Evolutionary conservation across 2,329 filamentous ascomycete genomes (phyloP).

Genomic region (Exophiala spinifera): DNA sequence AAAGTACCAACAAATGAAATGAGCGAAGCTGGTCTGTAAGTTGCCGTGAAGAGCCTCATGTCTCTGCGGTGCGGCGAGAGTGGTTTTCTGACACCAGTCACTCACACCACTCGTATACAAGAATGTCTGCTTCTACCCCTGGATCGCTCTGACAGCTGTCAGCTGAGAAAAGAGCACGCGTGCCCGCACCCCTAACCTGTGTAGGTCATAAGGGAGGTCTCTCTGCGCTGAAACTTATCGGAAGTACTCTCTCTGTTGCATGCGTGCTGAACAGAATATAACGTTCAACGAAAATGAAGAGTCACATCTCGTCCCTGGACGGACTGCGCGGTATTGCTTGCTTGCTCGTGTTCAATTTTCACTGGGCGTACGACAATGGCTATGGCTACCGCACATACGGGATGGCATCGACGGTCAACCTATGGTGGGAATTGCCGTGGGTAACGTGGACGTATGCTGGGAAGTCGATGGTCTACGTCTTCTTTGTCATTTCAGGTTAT

Average conservation of each 20-base stretch:
- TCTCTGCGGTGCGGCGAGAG: too few relatives aligned
- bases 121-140: too few relatives aligned
- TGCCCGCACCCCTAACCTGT: background rate
- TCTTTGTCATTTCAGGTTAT: constrained; percentile 49
- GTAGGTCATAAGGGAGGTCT: background rate
- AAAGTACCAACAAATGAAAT: too few relatives aligned
- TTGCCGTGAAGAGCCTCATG: too few relatives aligned
- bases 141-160: too few relatives aligned
- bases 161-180: too few relatives aligned
- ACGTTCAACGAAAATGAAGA: background rate
- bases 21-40: too few relatives aligned
- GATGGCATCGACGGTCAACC: background rate
- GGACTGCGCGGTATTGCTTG: constrained; percentile 5
- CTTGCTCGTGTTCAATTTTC: constrained; percentile 3
- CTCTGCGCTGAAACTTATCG: background rate
- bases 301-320: constrained; percentile 2
- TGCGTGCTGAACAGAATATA: background rate
- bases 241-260: background rate
- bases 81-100: too few relatives aligned
- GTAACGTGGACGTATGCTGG: constrained; percentile 6
- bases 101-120: too few relatives aligned
- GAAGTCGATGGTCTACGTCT: constrained; percentile 33
- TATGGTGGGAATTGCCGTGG: constrained; percentile 6
- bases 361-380: background rate
- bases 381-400: background rate